Percentiles rank a stretch among this genome's conserved stretches.
phyloP scores from a whole-genome alignment of 306 rosid genomes.

The Datisca glomerata region DNA sequence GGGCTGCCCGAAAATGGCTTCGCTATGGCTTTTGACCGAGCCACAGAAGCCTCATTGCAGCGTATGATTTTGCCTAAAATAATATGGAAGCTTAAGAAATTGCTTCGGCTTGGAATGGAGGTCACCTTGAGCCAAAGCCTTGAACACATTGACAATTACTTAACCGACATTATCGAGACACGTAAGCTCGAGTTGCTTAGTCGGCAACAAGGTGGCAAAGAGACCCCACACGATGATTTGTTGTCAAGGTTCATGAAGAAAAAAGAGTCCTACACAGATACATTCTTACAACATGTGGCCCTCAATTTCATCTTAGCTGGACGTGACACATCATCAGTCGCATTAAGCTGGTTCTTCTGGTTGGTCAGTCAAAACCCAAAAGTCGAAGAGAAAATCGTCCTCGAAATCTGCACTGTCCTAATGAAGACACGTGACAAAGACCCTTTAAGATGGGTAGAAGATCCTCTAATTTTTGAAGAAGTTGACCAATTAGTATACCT shows the following conservation, averaged over 20 bases:
- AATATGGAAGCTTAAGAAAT: slow-evolving; percentile 33
- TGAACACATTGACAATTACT: slow-evolving; percentile 27
- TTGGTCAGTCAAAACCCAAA: slow-evolving; percentile 34
- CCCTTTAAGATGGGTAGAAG: slow-evolving; percentile 34
- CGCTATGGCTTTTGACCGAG: slow-evolving; percentile 34
- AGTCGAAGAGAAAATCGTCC: slow-evolving; percentile 56
- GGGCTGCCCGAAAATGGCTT: slow-evolving; percentile 33
- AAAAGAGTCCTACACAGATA: slow-evolving; percentile 49
- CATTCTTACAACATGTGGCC: slow-evolving; percentile 68
- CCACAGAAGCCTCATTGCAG: slow-evolving; percentile 42
- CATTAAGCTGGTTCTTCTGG: slow-evolving; percentile 87
- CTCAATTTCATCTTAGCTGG: slow-evolving; percentile 95
- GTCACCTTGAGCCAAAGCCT: slow-evolving; percentile 37
- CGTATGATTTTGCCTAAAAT: slow-evolving; percentile 32
- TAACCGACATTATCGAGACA: slow-evolving; percentile 40
- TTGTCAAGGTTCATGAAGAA: slow-evolving; percentile 80
- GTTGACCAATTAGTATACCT: slow-evolving; percentile 65
- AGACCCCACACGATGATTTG: slow-evolving; percentile 47
- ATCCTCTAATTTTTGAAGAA: slow-evolving; percentile 69
- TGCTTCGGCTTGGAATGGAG: slow-evolving; percentile 66
- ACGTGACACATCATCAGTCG: slow-evolving; percentile 81
- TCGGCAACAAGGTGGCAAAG: slow-evolving; percentile 9
- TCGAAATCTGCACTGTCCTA: slow-evolving; percentile 52
- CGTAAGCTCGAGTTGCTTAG: slow-evolving; percentile 44
- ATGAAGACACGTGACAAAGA: slow-evolving; percentile 58